phyloP scores from a whole-genome alignment of 345 rosid species.

The Melastoma malabathricum region DNA sequence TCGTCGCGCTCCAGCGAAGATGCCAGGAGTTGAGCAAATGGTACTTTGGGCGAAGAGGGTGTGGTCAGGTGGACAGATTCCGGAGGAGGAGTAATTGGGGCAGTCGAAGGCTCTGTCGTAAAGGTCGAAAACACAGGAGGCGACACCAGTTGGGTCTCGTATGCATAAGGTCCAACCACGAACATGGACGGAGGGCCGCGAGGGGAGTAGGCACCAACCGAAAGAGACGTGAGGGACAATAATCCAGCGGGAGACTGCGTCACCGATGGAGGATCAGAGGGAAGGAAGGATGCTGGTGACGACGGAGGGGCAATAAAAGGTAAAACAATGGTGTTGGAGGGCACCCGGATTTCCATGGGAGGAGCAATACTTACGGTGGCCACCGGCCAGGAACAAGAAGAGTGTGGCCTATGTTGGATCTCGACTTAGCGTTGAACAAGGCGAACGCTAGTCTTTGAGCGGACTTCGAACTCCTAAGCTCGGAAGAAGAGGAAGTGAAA shows the following conservation, averaged over 20 bases:
- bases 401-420: too few relatives aligned
- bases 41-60: slow-evolving; percentile 96
- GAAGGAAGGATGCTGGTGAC: slow-evolving; percentile 85
- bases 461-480: too few relatives aligned
- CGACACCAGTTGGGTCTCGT: slow-evolving; percentile 90
- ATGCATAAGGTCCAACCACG: slow-evolving; percentile 79
- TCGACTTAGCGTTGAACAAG: too few relatives aligned
- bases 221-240: slow-evolving; percentile 38
- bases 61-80: slow-evolving; percentile 71
- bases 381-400: slow-evolving; percentile 52
- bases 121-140: slow-evolving; percentile 91
- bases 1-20: slow-evolving; percentile 80
- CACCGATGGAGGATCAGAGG: slow-evolving; percentile 69
- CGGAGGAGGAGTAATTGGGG: slow-evolving; percentile 86
- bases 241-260: slow-evolving; percentile 64
- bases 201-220: slow-evolving; percentile 44
- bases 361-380: slow-evolving; percentile 25
- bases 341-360: slow-evolving; percentile 19
- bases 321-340: slow-evolving; percentile 31
- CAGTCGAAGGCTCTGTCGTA: slow-evolving; percentile 85
- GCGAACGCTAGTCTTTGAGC: too few relatives aligned
- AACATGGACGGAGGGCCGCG: slow-evolving; percentile 63
- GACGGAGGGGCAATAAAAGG: slow-evolving; percentile 94
- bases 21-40: slow-evolving; percentile 79
- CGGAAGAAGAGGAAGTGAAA: too few relatives aligned